These are phyloP conservation scores for Globisporangium lucens DNA, from an alignment of 352 stramenopile genomes.

Conservation along the genomic window DNA sequence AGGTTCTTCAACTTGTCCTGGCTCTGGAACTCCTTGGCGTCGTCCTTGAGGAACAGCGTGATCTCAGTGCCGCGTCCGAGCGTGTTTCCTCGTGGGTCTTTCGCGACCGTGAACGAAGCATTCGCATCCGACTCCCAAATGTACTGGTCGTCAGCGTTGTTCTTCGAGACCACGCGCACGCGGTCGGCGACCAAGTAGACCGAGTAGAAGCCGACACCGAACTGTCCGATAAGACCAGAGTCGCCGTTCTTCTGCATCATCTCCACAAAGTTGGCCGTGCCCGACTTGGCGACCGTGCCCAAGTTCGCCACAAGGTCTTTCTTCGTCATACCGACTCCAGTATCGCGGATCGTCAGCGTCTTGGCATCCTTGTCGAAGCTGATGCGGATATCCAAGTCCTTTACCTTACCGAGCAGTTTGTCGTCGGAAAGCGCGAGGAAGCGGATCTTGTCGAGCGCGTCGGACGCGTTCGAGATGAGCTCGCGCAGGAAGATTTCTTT, in stretches of 20 bases:
- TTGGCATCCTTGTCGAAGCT: conserved; percentile 94
- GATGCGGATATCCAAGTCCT: conserved; percentile 96
- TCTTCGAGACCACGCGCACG: conserved; percentile 97
- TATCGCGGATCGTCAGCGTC: conserved; percentile 98
- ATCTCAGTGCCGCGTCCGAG: conserved; percentile 98
- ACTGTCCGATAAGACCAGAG: conserved; percentile 98
- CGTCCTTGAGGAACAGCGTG: conserved; percentile 98
- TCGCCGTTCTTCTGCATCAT: conserved; percentile 90
- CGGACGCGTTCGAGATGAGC: conserved; percentile 99
- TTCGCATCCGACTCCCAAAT: conserved; percentile 98
- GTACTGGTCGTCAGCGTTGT: conserved; percentile 97
- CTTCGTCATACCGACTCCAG: conserved; percentile 98
- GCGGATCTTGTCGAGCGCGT: conserved; percentile 99
- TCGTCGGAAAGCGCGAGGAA: conserved; percentile 91
- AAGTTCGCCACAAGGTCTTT: conserved; percentile 96
- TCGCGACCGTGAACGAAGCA: conserved; percentile 94
- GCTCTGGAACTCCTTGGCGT: conserved; percentile 95
- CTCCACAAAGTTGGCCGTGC: conserved; percentile 99
- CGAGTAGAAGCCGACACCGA: conserved; percentile 99
- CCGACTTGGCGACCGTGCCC: conserved; percentile 98
- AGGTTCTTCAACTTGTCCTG: conserved; percentile 94
- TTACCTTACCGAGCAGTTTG: conserved; percentile 91
- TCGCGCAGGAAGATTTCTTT: conserved; percentile 98
- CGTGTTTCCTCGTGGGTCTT: conserved; percentile 95
- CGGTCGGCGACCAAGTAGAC: conserved; percentile 97